Percentiles rank a stretch among this genome's conserved stretches.
These are phyloP conservation scores for Arctium minus DNA, from an alignment of 129 eudicot species.

Conservation along the genomic window DNA sequence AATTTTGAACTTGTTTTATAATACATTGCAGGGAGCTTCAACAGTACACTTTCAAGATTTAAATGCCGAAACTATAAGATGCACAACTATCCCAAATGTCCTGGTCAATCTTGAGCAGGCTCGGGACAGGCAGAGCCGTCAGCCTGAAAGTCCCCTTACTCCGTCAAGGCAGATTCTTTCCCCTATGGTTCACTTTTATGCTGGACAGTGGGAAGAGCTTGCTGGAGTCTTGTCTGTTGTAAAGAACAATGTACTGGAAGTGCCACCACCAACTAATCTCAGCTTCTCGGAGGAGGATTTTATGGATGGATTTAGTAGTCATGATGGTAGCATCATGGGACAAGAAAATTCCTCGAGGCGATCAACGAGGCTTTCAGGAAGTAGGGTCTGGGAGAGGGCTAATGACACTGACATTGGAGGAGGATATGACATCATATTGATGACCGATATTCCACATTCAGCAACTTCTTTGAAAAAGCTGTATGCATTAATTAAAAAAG, in stretches of 20 bases:
- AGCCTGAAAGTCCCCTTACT: slow-evolving; percentile 59
- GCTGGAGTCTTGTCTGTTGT: slow-evolving; percentile 50
- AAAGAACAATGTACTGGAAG: slow-evolving; percentile 39
- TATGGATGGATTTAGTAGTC: slow-evolving; percentile 57
- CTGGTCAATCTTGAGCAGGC: slow-evolving; percentile 72
- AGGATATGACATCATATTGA: slow-evolving; percentile 67
- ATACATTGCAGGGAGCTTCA: slow-evolving; percentile 61
- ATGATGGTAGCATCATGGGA: slow-evolving; percentile 54
- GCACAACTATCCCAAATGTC: slow-evolving; percentile 76
- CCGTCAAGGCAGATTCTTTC: slow-evolving; percentile 60
- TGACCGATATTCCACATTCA: slow-evolving; percentile 61
- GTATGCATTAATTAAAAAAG: slow-evolving; percentile 61
- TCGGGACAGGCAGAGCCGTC: slow-evolving; percentile 61
- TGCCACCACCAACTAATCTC: slow-evolving; percentile 41
- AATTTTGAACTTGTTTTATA: neutral
- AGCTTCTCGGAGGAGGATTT: slow-evolving; percentile 76
- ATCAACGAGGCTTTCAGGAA: slow-evolving; percentile 62
- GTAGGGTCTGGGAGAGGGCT: slow-evolving; percentile 80
- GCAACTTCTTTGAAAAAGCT: slow-evolving; percentile 54
- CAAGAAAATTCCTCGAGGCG: slow-evolving; percentile 45
- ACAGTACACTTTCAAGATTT: slow-evolving; percentile 69
- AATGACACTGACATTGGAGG: slow-evolving; percentile 50
- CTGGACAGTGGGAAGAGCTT: slow-evolving; percentile 81
- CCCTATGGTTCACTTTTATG: slow-evolving; percentile 61
- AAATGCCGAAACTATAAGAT: slow-evolving; percentile 64